These are phyloP conservation scores for Medicago arabica DNA, from an alignment of 306 rosid genomes.

Conservation along the genomic window DNA sequence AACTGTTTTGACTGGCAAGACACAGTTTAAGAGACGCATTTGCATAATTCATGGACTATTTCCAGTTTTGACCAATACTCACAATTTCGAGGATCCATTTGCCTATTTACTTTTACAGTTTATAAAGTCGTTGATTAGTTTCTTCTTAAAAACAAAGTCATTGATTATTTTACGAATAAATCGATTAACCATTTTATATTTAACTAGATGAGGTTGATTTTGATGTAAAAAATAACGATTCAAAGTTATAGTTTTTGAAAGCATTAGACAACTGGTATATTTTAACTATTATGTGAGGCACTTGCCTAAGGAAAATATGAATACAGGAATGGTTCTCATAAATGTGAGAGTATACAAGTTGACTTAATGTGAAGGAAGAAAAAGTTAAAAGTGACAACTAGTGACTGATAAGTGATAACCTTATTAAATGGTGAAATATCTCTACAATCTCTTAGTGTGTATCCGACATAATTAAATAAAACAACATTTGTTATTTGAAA, in stretches of 20 bases:
- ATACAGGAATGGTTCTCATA: background rate
- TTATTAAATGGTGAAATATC: background rate
- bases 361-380: background rate
- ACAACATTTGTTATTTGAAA: background rate
- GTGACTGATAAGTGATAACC: background rate
- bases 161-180: background rate
- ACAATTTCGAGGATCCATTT: background rate
- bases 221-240: background rate
- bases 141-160: no score
- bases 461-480: background rate
- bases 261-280: conserved; percentile 15
- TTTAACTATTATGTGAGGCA: conserved; percentile 5
- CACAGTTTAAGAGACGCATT: background rate
- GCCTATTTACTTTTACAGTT: background rate
- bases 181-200: conserved; percentile 4
- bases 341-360: conserved; percentile 1
- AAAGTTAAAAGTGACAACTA: background rate
- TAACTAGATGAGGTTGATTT: background rate
- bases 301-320: background rate
- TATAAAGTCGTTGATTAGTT: background rate
- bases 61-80: background rate
- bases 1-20: background rate
- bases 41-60: background rate
- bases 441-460: background rate
- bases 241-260: background rate